Conservation (phyloP, 768 basidiomycete genomes). For the Naganishia vaughanmartiniae region DNA sequence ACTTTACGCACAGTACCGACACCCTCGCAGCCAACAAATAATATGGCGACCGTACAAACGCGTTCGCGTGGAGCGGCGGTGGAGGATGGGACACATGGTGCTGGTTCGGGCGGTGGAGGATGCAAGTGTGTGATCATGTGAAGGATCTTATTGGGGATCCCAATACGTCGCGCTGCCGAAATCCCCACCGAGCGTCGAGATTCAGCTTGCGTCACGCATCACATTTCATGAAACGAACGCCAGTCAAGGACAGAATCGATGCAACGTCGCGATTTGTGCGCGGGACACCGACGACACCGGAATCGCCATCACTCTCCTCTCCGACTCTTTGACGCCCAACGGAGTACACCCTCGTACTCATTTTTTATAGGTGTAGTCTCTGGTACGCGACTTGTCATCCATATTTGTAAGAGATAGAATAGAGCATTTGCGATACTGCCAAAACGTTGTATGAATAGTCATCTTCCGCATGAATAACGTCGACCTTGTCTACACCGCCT, state of each 20-base stretch:
- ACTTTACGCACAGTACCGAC: conserved; percentile 21
- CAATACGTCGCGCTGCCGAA: too few species aligned
- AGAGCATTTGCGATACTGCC: neutral
- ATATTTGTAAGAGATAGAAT: conserved; percentile 2
- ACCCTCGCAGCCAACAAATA: conserved; percentile 26
- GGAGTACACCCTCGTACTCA: neutral
- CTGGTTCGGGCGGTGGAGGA: conserved; percentile 39
- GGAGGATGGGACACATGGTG: conserved; percentile 20
- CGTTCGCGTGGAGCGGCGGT: conserved; percentile 15
- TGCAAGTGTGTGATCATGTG: conserved; percentile 51
- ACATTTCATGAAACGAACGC: too few species aligned
- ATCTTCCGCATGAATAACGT: neutral
- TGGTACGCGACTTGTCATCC: neutral
- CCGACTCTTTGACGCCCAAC: neutral
- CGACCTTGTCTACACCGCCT: neutral
- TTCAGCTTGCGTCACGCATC: too few species aligned
- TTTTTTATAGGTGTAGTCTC: neutral
- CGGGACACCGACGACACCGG: neutral
- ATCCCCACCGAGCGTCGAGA: too few species aligned
- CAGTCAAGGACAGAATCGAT: neutral
- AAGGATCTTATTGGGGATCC: too few species aligned
- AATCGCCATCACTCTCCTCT: neutral
- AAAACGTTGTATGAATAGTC: neutral
- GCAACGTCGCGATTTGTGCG: neutral
- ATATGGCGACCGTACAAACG: conserved; percentile 7